Base-by-base conservation (phyloP, 169 alveolate genomes). In the Besnoitia besnoiti region DNA sequence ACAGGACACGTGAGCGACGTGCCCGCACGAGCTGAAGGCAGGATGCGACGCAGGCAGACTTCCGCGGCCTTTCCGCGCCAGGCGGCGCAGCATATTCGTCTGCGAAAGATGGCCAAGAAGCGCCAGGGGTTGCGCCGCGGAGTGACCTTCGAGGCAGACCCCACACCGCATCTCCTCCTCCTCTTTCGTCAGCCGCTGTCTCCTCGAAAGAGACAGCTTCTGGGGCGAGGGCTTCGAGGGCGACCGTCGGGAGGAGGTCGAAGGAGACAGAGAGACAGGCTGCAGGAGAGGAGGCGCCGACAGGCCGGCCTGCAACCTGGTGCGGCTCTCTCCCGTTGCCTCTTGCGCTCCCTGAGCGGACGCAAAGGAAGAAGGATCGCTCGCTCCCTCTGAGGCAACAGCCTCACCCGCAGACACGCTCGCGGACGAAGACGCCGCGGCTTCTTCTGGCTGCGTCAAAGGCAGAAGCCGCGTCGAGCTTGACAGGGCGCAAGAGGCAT, bases 151-250 rank as follows among this genome's bases (percentile, higher is more conserved):
- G 5, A 77, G 40, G 35, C 87, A 77, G 50, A 77, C 59, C 24
- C 87, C 59, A 24, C 87, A 77, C 2, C 87, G 87, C 87, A 77
- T 77, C 47, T 77, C 61, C 30, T 77, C 40, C 59, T 77, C 87
- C 35, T 42, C 87, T 39, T 37, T 35, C 33, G 87, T 77, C 55
- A 77, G 35, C 61, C 35, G 27, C 61, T 77, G 40, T 27, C 87
- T 42, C 80, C 42, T 1, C 80, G 19, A 42, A 37, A 67, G 80
- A 30, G 80, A 67, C 80, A 30, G 44, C 80, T 30, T 35, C 21
- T 67, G 80, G 67, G 67, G 67, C 30, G 24, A n/a, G 33, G 67
- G 67, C 67, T 55, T 55, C 67, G 67, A n/a, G 3, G 67, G 24
- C 59, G 59, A 7, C 7, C 67, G 67, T n/a, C 24, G 67, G 33